Evolutionary conservation across 371 early-diverging fungal genomes (phyloP), one percentile per base, ranked within the genome.

Genomic region (Mucor mucedo): DNA sequence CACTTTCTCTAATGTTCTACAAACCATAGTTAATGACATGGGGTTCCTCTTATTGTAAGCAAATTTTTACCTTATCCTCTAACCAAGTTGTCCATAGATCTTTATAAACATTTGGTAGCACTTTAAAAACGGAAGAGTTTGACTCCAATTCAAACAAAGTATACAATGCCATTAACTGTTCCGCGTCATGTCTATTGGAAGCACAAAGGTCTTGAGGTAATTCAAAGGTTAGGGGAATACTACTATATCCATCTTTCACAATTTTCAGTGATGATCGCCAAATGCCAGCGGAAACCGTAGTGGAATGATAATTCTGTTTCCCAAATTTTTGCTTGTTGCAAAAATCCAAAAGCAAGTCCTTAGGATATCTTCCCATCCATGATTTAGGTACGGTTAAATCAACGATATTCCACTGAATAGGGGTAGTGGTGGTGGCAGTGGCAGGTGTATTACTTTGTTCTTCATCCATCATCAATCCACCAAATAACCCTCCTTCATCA

Each of bases 31-130:
- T 40, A 59, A 32, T 33, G 5, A 30, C 14, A n/a, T 10, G 47
- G 56, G 39, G 27, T 55, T 59, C 2, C 41, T 45, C 16, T 62
- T 38, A 11, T 39, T 39, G 6, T 39, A 8, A 11, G 6, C 11
- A 39, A 10, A 10, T 10, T 30, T 3, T 60, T 65, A 72, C 83
- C 65, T 87, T 85, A 54, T 77, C 78, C 16, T 76, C 65, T 5
- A 66, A 56, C 84, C 85, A 86, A 35, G 74, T 77, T 7, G 73
- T 44, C 93, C 92, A 93, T 4, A 90, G n/a, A 21, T 91, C 88
- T 45, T 84, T 83, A 60, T 80, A 90, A 11, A 79, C 63, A 0
- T 82, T 76, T 1, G 91, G 89, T n/a, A 93, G 66, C 6, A 74
- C 69, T 14, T 82, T 75, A 57, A 89, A 84, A 6, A 85, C 40